A percentile compares a stretch with the other conserved stretches of the same genome.
Conservation (phyloP, 306 rosid species). For the Pyrus betulifolia region DNA sequence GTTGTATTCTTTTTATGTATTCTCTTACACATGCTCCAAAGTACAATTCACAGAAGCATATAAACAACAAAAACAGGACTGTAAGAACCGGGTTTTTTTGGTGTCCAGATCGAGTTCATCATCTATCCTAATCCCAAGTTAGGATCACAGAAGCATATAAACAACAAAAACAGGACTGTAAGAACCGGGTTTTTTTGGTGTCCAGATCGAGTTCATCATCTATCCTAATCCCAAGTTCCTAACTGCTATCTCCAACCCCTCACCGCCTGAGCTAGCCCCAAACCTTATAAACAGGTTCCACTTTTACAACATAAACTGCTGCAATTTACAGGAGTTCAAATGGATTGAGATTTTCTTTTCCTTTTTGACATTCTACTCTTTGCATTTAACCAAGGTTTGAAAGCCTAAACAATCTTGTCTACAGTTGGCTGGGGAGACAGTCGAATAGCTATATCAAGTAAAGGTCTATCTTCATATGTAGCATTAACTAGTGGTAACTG, state of each 20-base stretch:
- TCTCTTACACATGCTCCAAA: not conserved
- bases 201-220: not conserved
- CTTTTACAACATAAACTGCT: not conserved
- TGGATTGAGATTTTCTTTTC: not conserved
- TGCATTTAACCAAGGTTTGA: not conserved
- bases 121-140: not conserved
- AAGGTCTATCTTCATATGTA: too few relatives aligned
- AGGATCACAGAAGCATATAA: not conserved
- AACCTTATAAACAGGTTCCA: not conserved
- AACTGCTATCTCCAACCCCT: not conserved
- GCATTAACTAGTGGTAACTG: not conserved
- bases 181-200: not conserved
- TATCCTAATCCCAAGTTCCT: not conserved
- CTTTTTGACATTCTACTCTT: not conserved
- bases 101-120: not conserved
- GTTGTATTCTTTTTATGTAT: not conserved
- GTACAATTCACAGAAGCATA: not conserved
- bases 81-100: not conserved
- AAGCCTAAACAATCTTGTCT: not conserved
- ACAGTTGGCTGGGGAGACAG: not conserved
- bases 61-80: not conserved
- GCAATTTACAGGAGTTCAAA: not conserved
- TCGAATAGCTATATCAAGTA: too few relatives aligned
- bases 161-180: not conserved
- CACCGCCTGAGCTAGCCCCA: not conserved